Conservation (phyloP, 2,329 filamentous ascomycete species). For the Apiospora sp. region DNA sequence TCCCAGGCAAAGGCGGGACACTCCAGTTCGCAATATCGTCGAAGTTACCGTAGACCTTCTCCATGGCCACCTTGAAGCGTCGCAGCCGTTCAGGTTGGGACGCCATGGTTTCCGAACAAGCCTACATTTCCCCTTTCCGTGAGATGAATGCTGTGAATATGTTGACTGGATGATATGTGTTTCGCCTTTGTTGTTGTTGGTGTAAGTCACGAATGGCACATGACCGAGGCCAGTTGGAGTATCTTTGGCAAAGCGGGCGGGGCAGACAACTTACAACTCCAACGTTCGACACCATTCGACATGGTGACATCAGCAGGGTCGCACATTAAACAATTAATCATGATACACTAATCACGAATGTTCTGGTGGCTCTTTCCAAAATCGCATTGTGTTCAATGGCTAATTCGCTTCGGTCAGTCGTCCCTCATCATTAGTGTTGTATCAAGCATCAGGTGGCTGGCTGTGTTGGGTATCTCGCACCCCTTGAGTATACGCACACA, state of each 20-base stretch:
- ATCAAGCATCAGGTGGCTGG: too few relatives aligned
- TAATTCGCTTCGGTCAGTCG: too few relatives aligned
- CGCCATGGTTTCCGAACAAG: neutral
- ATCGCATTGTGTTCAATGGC: too few relatives aligned
- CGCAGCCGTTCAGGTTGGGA: neutral
- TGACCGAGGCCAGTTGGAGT: neutral
- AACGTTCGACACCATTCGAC: slow-evolving; percentile 3
- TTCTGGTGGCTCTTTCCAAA: neutral
- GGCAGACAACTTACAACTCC: neutral
- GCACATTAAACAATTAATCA: neutral
- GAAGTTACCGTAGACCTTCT: slow-evolving; percentile 8
- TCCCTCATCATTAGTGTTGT: too few relatives aligned
- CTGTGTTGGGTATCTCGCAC: too few relatives aligned
- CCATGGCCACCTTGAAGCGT: slow-evolving; percentile 15
- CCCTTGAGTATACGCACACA: neutral
- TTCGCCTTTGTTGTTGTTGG: neutral
- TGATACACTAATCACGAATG: neutral
- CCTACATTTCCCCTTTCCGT: neutral
- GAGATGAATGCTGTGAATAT: neutral
- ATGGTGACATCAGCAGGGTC: neutral
- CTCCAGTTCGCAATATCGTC: slow-evolving; percentile 2
- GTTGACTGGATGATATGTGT: neutral
- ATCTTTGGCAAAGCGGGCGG: neutral
- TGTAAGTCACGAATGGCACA: neutral
- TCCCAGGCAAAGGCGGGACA: slow-evolving; percentile 41